These are phyloP conservation scores for Medicago lupulina DNA, from an alignment of 306 rosid genomes.

Conservation along the genomic window DNA sequence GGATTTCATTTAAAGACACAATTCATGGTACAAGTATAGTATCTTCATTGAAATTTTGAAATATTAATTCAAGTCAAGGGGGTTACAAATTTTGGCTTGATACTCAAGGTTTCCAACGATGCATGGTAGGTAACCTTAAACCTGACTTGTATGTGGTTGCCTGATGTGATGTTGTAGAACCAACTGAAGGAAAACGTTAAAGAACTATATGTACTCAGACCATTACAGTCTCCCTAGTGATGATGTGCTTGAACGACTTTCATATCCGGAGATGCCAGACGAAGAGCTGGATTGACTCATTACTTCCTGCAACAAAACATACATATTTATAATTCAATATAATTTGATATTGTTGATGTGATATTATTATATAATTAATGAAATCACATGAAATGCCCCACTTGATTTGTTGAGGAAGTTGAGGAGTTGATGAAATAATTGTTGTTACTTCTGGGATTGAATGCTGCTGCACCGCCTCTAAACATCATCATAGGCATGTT, in stretches of 20 bases:
- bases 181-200: neutral
- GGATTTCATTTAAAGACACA: slow-evolving; percentile 30
- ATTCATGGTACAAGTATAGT: neutral
- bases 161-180: slow-evolving; percentile 12
- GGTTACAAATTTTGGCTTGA: slow-evolving; percentile 9
- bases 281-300: slow-evolving; percentile 39
- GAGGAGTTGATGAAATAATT: slow-evolving; percentile 25
- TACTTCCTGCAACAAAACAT: slow-evolving; percentile 48
- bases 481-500: slow-evolving; percentile 49
- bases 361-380: slow-evolving; percentile 6
- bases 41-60: slow-evolving; percentile 13
- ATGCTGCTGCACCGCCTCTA: slow-evolving; percentile 6
- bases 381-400: slow-evolving; percentile 37
- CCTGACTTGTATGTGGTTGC: slow-evolving; percentile 13
- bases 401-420: slow-evolving; percentile 40
- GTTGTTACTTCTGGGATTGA: slow-evolving; percentile 13
- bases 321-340: neutral
- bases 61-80: slow-evolving; percentile 27
- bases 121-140: slow-evolving; percentile 14
- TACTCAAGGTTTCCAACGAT: neutral
- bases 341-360: slow-evolving; percentile 7
- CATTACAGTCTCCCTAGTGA: slow-evolving; percentile 39
- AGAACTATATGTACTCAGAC: neutral
- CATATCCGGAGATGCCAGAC: slow-evolving; percentile 50
- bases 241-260: slow-evolving; percentile 62